These are phyloP conservation scores for Leucosporidium creatinivorum DNA, from an alignment of 768 basidiomycete genomes.

Conservation along the genomic window DNA sequence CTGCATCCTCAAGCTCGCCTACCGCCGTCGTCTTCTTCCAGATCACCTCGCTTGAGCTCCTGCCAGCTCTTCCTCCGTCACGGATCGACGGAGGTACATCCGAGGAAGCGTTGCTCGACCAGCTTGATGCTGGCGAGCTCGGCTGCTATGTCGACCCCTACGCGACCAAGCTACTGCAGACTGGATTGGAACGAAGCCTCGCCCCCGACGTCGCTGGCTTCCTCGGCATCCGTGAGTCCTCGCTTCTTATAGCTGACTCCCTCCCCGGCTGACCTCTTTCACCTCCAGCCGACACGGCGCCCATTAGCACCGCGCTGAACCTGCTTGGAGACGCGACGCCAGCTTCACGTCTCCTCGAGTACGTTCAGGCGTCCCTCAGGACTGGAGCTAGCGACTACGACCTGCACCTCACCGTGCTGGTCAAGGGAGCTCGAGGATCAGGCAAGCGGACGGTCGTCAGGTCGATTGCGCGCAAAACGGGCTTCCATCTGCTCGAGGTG, in stretches of 20 bases:
- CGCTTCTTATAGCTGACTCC: too few relatives aligned
- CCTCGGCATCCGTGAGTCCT: constrained; percentile 42
- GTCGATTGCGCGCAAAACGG: constrained; percentile 48
- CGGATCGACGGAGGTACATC: not conserved
- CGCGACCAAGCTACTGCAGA: constrained; percentile 67
- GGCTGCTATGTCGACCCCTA: constrained; percentile 77
- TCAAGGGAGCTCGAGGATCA: constrained; percentile 69
- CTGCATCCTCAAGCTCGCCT: constrained; percentile 28
- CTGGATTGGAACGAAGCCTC: constrained; percentile 63
- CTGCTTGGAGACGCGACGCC: constrained; percentile 11
- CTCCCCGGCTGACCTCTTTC: not conserved
- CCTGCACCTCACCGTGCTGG: constrained; percentile 61
- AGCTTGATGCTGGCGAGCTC: constrained; percentile 60
- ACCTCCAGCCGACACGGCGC: not conserved
- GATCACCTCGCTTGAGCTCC: constrained; percentile 61
- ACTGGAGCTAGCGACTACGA: constrained; percentile 55
- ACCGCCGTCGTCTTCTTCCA: constrained; percentile 64
- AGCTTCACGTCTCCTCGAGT: constrained; percentile 45
- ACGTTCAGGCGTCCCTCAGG: constrained; percentile 57
- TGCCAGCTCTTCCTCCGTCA: not conserved
- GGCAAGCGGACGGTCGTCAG: constrained; percentile 68
- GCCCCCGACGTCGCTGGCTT: constrained; percentile 54
- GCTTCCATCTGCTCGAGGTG: constrained; percentile 75
- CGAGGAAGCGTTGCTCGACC: constrained; percentile 41
- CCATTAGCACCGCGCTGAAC: constrained; percentile 18